Conservation (phyloP, 345 rosid genomes). For the Citrus hindsii region DNA sequence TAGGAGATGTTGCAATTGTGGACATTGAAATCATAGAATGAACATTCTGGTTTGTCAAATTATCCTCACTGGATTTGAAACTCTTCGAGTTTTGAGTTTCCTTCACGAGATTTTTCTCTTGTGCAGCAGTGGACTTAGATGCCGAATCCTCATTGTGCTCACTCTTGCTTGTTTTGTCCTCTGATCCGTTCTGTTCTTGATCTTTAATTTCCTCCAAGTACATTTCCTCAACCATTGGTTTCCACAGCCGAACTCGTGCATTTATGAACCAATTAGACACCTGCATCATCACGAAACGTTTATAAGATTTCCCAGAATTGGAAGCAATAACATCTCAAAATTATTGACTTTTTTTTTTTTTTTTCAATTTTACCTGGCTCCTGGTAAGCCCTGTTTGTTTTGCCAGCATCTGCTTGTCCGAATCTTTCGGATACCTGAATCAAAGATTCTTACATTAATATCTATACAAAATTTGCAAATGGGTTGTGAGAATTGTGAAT, state of each 20-base stretch:
- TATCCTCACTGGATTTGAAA: constrained; percentile 31
- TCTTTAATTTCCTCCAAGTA: constrained; percentile 83
- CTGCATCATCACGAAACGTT: constrained; percentile 26
- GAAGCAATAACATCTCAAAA: background rate
- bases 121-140: constrained; percentile 52
- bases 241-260: constrained; percentile 98
- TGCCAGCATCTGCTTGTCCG: constrained; percentile 89
- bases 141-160: constrained; percentile 57
- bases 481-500: background rate
- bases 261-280: constrained; percentile 99
- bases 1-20: constrained; percentile 39
- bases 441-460: background rate
- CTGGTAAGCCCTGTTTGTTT: constrained; percentile 95
- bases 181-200: constrained; percentile 63
- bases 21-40: constrained; percentile 44
- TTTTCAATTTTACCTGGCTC: constrained; percentile 54
- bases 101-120: constrained; percentile 40
- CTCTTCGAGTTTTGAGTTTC: constrained; percentile 24
- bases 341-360: background rate
- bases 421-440: constrained; percentile 90
- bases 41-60: constrained; percentile 31
- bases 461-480: too few species aligned
- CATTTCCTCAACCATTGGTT: constrained; percentile 99
- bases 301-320: background rate
- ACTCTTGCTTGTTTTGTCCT: constrained; percentile 56